A percentile compares a stretch with the other conserved stretches of the same genome.
These are phyloP conservation scores for Pseudonectria foliicola DNA, from an alignment of 2,329 filamentous ascomycete genomes.

Conservation along the genomic window DNA sequence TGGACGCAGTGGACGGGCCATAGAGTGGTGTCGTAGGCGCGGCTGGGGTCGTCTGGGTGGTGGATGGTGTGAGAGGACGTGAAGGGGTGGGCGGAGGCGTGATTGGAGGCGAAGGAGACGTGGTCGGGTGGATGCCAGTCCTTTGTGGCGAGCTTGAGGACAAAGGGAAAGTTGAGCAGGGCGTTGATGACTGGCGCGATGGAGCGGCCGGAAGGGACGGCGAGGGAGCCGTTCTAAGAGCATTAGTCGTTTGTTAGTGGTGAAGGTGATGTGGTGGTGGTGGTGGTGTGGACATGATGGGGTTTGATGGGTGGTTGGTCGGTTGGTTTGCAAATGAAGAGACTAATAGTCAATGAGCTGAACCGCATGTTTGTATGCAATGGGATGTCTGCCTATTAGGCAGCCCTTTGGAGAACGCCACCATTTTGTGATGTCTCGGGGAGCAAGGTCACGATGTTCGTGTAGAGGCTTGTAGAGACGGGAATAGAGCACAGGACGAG, in stretches of 20 bases:
- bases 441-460: no score
- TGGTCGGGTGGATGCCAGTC: constrained; percentile 83
- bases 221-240: constrained; percentile 71
- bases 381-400: no score
- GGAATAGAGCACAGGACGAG: background rate
- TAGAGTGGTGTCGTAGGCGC: constrained; percentile 60
- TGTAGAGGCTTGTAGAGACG: background rate
- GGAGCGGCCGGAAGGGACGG: constrained; percentile 65
- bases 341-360: no score
- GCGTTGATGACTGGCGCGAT: constrained; percentile 66
- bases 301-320: background rate
- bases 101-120: constrained; percentile 83
- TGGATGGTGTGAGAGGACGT: constrained; percentile 54
- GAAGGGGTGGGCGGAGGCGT: constrained; percentile 61
- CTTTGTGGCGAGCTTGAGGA: constrained; percentile 73
- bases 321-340: no score
- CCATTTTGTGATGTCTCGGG: no score
- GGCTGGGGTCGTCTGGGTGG: constrained; percentile 57
- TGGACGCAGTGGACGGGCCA: constrained; percentile 93
- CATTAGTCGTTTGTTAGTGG: constrained; percentile 10
- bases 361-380: no score
- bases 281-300: background rate
- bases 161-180: constrained; percentile 66
- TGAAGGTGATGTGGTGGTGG: background rate
- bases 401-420: no score